A percentile compares a stretch with the other conserved stretches of the same genome.
Evolutionary conservation across 2,329 filamentous ascomycete species (phyloP).

Genomic region (Aspergillus amoenus): DNA sequence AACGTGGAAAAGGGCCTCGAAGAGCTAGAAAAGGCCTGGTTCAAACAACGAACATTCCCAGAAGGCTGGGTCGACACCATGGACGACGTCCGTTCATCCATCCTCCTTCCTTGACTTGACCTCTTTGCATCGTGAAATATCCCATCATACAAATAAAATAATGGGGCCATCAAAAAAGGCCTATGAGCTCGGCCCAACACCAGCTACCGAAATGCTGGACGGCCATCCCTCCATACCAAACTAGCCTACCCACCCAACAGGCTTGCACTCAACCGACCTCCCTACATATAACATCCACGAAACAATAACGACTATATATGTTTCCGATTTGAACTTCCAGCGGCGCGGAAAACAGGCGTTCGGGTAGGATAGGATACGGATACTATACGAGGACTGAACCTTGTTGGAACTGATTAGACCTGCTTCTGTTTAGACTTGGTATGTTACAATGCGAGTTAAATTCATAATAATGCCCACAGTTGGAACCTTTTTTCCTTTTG

Average conservation of each 20-base stretch:
- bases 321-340: background rate
- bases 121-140: background rate
- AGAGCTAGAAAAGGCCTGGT: conserved; percentile 30
- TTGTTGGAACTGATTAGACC: no score
- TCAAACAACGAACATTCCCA: conserved; percentile 33
- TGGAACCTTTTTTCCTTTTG: no score
- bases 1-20: conserved; percentile 34
- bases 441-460: no score
- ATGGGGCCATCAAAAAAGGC: no score
- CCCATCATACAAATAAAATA: background rate
- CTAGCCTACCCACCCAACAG: background rate
- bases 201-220: background rate
- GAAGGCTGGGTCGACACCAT: conserved; percentile 33
- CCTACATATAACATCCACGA: background rate
- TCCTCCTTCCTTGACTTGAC: conserved; percentile 28
- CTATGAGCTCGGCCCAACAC: background rate
- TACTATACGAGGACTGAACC: no score
- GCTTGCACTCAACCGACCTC: background rate
- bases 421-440: no score
- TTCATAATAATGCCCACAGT: no score
- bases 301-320: background rate
- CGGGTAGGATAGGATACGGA: background rate
- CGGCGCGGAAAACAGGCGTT: background rate
- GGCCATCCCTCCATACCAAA: background rate
- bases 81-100: conserved; percentile 33